phyloP scores from a whole-genome alignment of 1,139 yeast genomes.

The Meyerozyma smithsonii region DNA sequence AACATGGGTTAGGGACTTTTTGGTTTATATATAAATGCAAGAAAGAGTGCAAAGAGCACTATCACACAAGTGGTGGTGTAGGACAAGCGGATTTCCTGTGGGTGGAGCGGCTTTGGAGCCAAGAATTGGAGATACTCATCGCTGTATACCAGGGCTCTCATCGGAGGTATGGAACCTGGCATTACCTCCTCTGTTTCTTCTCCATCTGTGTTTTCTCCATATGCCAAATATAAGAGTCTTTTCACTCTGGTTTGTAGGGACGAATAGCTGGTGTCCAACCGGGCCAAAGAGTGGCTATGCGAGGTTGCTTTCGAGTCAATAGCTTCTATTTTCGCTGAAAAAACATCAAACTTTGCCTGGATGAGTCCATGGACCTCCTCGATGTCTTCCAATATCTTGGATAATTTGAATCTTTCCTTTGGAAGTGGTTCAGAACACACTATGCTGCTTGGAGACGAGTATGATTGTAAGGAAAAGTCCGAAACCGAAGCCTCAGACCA shows the following conservation, averaged over 20 bases:
- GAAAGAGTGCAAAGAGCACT: not conserved
- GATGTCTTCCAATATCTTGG: not conserved
- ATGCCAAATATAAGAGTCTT: not conserved
- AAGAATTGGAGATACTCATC: not conserved
- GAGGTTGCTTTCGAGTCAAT: not conserved
- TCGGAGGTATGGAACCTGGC: too few relatives aligned
- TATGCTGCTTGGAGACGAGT: not conserved
- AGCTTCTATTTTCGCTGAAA: not conserved
- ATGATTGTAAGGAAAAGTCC: not conserved
- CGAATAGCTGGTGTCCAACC: not conserved
- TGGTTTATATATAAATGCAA: not conserved
- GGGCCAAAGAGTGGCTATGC: not conserved
- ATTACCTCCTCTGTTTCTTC: not conserved
- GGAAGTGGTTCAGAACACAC: not conserved
- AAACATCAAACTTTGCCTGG: not conserved
- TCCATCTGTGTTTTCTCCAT: not conserved
- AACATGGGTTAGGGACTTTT: slow-evolving; percentile 31
- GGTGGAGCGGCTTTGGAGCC: not conserved
- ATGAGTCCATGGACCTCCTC: not conserved
- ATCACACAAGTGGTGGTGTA: not conserved
- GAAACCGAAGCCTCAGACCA: not conserved
- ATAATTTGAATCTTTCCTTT: not conserved
- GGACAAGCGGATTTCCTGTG: not conserved
- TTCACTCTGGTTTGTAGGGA: not conserved
- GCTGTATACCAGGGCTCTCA: not conserved